Conservation (phyloP, 2,329 filamentous ascomycete species). For the Stagonosporopsis chrysanthemi region DNA sequence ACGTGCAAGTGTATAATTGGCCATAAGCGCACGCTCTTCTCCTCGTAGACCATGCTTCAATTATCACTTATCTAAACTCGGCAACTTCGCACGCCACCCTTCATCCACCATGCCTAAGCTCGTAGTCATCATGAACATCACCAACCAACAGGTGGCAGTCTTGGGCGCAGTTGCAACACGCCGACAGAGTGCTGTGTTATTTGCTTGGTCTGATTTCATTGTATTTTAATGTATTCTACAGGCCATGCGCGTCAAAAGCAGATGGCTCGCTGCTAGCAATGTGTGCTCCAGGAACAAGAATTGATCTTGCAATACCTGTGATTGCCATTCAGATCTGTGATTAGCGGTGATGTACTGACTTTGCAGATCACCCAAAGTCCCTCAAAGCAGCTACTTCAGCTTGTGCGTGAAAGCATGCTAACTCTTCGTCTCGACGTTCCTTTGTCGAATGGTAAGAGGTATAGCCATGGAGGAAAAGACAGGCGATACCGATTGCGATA, state of each 20-base stretch:
- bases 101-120: not conserved
- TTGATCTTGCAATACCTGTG: not conserved
- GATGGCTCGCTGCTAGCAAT: not conserved
- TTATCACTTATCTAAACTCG: not conserved
- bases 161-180: slow-evolving; percentile 5
- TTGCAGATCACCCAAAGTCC: not conserved
- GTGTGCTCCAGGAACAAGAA: not conserved
- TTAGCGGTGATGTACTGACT: not conserved
- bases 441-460: not conserved
- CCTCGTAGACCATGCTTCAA: not conserved
- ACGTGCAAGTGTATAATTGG: not conserved
- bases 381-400: not conserved
- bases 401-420: not conserved
- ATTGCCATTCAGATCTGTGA: not conserved
- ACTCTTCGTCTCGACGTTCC: not conserved
- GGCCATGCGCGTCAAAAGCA: not conserved
- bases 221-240: not conserved
- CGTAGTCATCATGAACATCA: slow-evolving; percentile 29
- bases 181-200: not conserved
- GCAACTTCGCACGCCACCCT: not conserved
- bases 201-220: not conserved
- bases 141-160: slow-evolving; percentile 29
- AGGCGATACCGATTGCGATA: not conserved
- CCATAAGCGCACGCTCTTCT: not conserved
- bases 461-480: not conserved